Conservation (phyloP, 352 stramenopile genomes). For the Pythium pyrilobum region DNA sequence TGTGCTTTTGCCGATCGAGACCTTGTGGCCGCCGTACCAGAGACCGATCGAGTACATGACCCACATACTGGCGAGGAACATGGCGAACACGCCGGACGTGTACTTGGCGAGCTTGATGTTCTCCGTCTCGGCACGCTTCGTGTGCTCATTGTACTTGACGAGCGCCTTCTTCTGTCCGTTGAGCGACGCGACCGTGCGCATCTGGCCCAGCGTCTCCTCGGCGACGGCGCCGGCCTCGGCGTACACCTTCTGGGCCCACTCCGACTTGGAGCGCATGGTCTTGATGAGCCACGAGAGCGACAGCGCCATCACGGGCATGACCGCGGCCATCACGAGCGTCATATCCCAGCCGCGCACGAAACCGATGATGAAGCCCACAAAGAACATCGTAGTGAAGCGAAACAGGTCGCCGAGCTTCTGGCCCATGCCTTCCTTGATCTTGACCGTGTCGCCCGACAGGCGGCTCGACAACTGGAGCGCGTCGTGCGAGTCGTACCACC, state of each 20-base stretch:
- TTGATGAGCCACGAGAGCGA: conserved; percentile 25
- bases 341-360: conserved; percentile 27
- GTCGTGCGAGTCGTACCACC: conserved; percentile 26
- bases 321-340: conserved; percentile 22
- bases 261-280: conserved; percentile 10
- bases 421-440: conserved; percentile 37
- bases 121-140: conserved; percentile 19
- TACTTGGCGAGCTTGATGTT: conserved; percentile 36
- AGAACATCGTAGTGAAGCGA: conserved; percentile 23
- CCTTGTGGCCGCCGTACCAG: conserved; percentile 50
- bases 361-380: conserved; percentile 25
- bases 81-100: conserved; percentile 20
- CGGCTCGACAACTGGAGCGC: conserved; percentile 22
- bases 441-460: conserved; percentile 28
- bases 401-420: conserved; percentile 27
- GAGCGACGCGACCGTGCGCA: conserved; percentile 27
- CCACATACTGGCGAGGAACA: conserved; percentile 41
- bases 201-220: conserved; percentile 16
- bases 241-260: conserved; percentile 20
- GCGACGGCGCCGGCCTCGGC: conserved; percentile 11
- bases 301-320: conserved; percentile 25
- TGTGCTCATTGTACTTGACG: conserved; percentile 20
- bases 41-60: conserved; percentile 43
- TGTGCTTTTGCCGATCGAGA: conserved; percentile 22
- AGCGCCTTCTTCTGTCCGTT: conserved; percentile 21